A percentile compares a stretch with the other conserved stretches of the same genome.
These are phyloP conservation scores for Jasminum sambac DNA, from an alignment of 257 asterid species.

Conservation along the genomic window DNA sequence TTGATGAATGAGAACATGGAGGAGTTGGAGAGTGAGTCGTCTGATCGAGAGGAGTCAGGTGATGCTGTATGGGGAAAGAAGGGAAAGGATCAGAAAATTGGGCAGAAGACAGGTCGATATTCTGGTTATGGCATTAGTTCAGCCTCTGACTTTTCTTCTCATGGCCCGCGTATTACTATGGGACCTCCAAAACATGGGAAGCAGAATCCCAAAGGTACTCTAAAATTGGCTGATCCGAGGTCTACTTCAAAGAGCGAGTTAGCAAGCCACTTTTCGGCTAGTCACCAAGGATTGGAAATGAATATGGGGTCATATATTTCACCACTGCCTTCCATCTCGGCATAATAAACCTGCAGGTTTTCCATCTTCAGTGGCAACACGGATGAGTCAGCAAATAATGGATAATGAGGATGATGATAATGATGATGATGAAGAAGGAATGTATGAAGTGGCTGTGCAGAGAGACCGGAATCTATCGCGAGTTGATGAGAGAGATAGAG, in stretches of 20 bases:
- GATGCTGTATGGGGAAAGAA: conserved; percentile 72
- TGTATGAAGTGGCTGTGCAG: conserved; percentile 63
- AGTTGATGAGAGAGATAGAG: conserved; percentile 38
- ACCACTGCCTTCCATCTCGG: conserved; percentile 41
- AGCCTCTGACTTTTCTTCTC: conserved; percentile 48
- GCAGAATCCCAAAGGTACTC: conserved; percentile 62
- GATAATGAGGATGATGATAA: conserved; percentile 51
- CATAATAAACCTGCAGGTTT: conserved; percentile 44
- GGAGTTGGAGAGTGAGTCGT: conserved; percentile 70
- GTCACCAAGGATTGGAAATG: conserved; percentile 47
- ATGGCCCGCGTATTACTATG: conserved; percentile 36
- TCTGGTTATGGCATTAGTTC: conserved; percentile 45
- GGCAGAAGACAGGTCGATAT: conserved; percentile 49
- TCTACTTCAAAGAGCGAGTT: conserved; percentile 46
- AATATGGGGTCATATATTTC: conserved; percentile 42
- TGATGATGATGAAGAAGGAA: conserved; percentile 55
- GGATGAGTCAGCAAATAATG: conserved; percentile 47
- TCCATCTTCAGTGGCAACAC: conserved; percentile 44
- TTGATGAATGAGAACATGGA: conserved; percentile 94
- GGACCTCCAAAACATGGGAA: conserved; percentile 58
- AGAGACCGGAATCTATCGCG: conserved; percentile 49
- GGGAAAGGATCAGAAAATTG: conserved; percentile 62
- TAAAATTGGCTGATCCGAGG: conserved; percentile 61
- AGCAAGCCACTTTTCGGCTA: conserved; percentile 44
- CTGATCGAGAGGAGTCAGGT: conserved; percentile 79